These are phyloP conservation scores for Apiotrichum sp. DNA, from an alignment of 1,284 basidiomycete species.

Conservation along the genomic window DNA sequence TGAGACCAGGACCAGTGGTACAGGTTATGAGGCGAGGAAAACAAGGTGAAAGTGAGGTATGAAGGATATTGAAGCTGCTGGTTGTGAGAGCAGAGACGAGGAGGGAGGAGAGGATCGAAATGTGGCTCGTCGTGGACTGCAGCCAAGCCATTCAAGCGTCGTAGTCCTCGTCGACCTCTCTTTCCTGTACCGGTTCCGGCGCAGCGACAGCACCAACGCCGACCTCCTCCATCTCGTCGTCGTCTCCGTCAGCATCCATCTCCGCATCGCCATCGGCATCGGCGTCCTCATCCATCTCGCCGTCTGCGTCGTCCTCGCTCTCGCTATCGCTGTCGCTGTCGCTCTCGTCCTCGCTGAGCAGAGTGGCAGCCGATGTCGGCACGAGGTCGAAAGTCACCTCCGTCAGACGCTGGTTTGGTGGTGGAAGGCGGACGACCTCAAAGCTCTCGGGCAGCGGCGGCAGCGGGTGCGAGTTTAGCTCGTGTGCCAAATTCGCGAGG, in stretches of 20 bases:
- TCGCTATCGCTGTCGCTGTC: slow-evolving; percentile 22
- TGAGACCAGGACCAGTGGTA: neutral
- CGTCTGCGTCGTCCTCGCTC: slow-evolving; percentile 14
- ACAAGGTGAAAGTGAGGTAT: neutral
- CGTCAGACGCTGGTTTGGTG: slow-evolving; percentile 69
- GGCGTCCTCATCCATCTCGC: slow-evolving; percentile 17
- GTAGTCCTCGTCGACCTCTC: slow-evolving; percentile 43
- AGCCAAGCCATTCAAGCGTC: slow-evolving; percentile 22
- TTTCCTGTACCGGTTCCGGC: slow-evolving; percentile 5
- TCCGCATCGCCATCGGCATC: slow-evolving; percentile 21
- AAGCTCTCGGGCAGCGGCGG: slow-evolving; percentile 93
- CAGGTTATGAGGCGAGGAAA: neutral
- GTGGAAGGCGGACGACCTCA: slow-evolving; percentile 70
- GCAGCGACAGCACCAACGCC: slow-evolving; percentile 12
- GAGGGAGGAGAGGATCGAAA: neutral
- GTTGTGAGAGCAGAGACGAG: too few relatives aligned
- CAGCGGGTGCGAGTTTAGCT: slow-evolving; percentile 82
- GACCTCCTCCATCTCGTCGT: slow-evolving; percentile 40
- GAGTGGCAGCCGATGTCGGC: slow-evolving; percentile 63
- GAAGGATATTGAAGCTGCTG: too few relatives aligned
- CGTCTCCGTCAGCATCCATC: slow-evolving; percentile 20
- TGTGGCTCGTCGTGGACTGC: too few relatives aligned
- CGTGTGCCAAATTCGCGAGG: slow-evolving; percentile 76
- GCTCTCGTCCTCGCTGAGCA: slow-evolving; percentile 23
- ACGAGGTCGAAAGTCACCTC: slow-evolving; percentile 89